phyloP scores from a whole-genome alignment of 495 filamentous ascomycete genomes.

The Oidiodendron maius region DNA sequence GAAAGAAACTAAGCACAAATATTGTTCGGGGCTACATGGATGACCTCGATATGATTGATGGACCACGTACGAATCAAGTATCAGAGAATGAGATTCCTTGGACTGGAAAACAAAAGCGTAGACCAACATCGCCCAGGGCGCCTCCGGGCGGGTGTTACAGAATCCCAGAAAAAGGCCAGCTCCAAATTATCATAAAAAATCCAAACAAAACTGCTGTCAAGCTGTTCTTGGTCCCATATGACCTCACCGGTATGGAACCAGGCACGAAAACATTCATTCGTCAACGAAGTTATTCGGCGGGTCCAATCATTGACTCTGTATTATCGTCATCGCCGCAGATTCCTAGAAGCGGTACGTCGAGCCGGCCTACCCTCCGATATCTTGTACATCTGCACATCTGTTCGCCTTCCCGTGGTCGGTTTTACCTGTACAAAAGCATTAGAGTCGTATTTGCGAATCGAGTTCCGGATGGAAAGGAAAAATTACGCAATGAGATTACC shows the following conservation, averaged over 20 bases:
- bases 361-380: constrained; percentile 82
- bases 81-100: constrained; percentile 32
- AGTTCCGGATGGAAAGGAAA: constrained; percentile 95
- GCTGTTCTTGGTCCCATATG: constrained; percentile 91
- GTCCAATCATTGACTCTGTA: constrained; percentile 56
- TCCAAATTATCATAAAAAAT: constrained; percentile 97
- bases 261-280: constrained; percentile 96
- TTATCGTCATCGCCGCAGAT: constrained; percentile 14
- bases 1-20: constrained; percentile 11
- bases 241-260: constrained; percentile 89
- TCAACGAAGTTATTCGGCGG: constrained; percentile 89
- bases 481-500: constrained; percentile 84
- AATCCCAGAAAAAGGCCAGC: constrained; percentile 89
- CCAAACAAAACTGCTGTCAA: constrained; percentile 96
- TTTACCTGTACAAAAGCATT: constrained; percentile 85
- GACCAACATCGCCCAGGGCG: constrained; percentile 63
- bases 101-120: constrained; percentile 46
- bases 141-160: constrained; percentile 86
- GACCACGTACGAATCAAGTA: constrained; percentile 18
- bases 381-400: constrained; percentile 93
- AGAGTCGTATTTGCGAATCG: constrained; percentile 97
- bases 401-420: constrained; percentile 75
- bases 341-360: constrained; percentile 31
- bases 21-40: constrained; percentile 13
- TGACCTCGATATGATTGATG: constrained; percentile 19